Evolutionary conservation across 768 basidiomycete genomes (phyloP).

Genomic region (Porpolomopsis calyptriformis): DNA sequence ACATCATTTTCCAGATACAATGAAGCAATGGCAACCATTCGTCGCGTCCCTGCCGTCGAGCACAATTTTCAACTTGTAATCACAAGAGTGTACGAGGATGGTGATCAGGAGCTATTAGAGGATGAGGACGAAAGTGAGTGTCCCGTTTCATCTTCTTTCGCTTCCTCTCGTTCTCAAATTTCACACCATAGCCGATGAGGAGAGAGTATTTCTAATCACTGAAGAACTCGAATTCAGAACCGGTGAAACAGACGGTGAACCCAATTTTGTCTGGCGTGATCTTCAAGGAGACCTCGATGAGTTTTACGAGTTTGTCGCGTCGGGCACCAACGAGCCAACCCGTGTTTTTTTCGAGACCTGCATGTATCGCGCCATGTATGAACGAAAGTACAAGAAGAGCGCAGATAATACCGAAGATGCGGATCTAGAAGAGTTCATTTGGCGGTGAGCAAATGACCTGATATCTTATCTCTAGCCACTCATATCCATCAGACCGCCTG

Average conservation of each 20-base stretch:
- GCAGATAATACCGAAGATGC: conserved; percentile 59
- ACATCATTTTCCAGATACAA: conserved; percentile 55
- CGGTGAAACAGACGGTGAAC: conserved; percentile 62
- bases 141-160: not conserved
- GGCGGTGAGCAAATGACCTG: conserved; percentile 44
- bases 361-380: conserved; percentile 94
- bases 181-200: conserved; percentile 67
- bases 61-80: conserved; percentile 88
- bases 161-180: not conserved
- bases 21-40: conserved; percentile 89
- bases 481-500: not conserved
- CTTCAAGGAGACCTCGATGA: conserved; percentile 87
- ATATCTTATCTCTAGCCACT: conserved; percentile 15
- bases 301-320: conserved; percentile 84
- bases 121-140: conserved; percentile 82
- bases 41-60: conserved; percentile 65
- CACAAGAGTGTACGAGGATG: conserved; percentile 95
- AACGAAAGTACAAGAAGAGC: conserved; percentile 72
- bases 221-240: conserved; percentile 82
- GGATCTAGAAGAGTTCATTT: conserved; percentile 71
- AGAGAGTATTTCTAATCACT: conserved; percentile 84
- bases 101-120: conserved; percentile 87
- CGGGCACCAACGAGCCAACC: conserved; percentile 68
- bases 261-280: conserved; percentile 86
- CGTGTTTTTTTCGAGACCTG: conserved; percentile 86